phyloP scores from a whole-genome alignment of 1,284 basidiomycete species.

The Neotropicomus parvogracilis region DNA sequence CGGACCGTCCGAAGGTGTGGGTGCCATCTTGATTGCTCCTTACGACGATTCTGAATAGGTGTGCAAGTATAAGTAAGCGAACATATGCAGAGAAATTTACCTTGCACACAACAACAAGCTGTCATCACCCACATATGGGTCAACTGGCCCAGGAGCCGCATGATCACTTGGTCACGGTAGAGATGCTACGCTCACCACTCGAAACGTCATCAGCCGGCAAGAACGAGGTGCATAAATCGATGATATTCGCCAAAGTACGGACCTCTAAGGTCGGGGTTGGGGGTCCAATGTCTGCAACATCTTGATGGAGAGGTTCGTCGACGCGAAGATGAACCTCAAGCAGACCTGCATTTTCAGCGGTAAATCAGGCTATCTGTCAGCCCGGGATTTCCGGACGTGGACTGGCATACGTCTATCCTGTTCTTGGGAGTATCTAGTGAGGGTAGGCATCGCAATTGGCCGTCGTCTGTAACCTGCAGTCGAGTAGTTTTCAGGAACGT shows the following conservation, averaged over 20 bases:
- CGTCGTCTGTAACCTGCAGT: not conserved
- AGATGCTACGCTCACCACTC: slow-evolving; percentile 39
- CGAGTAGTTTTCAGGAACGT: too few species aligned
- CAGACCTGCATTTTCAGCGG: slow-evolving; percentile 48
- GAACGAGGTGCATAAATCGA: not conserved
- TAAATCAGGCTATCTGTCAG: not conserved
- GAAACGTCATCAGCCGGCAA: slow-evolving; percentile 42
- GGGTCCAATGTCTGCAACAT: slow-evolving; percentile 54
- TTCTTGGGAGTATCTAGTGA: not conserved
- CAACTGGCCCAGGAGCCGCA: not conserved
- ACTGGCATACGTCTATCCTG: not conserved
- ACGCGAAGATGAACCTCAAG: slow-evolving; percentile 59
- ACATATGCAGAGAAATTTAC: too few species aligned
- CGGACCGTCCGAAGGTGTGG: too few species aligned
- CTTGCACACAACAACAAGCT: slow-evolving; percentile 41
- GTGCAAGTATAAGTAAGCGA: not conserved
- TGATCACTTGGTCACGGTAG: not conserved
- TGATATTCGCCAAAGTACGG: slow-evolving; percentile 7
- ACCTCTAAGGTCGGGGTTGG: slow-evolving; percentile 60
- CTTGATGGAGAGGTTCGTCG: slow-evolving; percentile 63
- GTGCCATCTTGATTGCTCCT: too few species aligned
- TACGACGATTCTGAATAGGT: too few species aligned
- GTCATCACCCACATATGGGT: slow-evolving; percentile 42
- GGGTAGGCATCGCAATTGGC: not conserved
- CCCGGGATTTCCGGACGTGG: not conserved